Evolutionary conservation across 2,329 filamentous ascomycete species (phyloP), one percentile per base, ranked within the genome.

Genomic region (Talaromyces sp.): DNA sequence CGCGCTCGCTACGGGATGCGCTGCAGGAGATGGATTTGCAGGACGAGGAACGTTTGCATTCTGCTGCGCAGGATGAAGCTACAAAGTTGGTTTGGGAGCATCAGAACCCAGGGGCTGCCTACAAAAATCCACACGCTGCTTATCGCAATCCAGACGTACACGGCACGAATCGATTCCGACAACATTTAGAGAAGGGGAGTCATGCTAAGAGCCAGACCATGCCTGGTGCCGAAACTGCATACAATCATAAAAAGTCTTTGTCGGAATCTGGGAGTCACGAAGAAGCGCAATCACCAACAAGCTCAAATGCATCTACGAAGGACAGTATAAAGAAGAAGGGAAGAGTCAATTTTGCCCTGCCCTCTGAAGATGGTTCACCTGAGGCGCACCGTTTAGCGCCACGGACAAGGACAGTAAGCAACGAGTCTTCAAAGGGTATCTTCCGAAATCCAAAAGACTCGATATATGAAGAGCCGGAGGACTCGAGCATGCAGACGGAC

Each of bases 391-490:
- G 47, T 19, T 33, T 62, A 37, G 60, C 64, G 27, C 67, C 72
- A 7, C 71, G 71, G 37, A 67, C 72, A 27, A 75, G 74, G 24
- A 76, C 72, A 45, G 70, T 72, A 19, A 79, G 77, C 65, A 72
- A 68, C 41, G 78, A 79, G 59, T 76, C 78, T 16, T 76, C 75
- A 19, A 84, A 79, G 66, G 82, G 81, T 31, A 76, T 86, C 16
- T 88, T 87, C 73, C 82, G 83, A 69, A 85, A 87, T 67, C 84
- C 85, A 2, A 79, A 85, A 63, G 86, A 87, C 70, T 82, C 84
- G 57, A 88, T 97, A 67, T 97, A 92, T 83, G 93, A 97, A 76
- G 94, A 97, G 74, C 90, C 92, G 72, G 87, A 90, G 72, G 82
- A 83, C 37, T 52, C 73, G 35, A 65, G 72, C 65, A 67, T 71